phyloP scores from a whole-genome alignment of 768 basidiomycete genomes.

The Russula vinacea region DNA sequence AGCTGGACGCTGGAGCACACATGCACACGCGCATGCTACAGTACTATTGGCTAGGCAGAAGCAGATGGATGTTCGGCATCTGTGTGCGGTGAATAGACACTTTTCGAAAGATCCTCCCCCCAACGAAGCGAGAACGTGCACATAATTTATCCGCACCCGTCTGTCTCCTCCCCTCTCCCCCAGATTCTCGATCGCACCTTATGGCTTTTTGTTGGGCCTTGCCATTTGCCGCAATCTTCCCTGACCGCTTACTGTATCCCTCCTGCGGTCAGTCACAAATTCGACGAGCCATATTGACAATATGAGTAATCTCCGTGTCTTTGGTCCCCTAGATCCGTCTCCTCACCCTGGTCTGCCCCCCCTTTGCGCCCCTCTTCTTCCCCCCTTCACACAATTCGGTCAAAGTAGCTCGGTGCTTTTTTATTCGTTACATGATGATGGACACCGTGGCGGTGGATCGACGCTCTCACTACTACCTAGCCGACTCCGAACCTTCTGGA shows the following conservation, averaged over 20 bases:
- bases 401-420: background rate
- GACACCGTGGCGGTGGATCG: background rate
- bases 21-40: too few species aligned
- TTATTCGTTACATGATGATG: background rate
- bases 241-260: background rate
- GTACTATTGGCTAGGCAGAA: background rate
- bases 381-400: background rate
- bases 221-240: conserved; percentile 6
- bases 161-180: background rate
- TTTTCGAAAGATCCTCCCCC: background rate
- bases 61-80: conserved; percentile 16
- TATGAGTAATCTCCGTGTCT: conserved; percentile 14
- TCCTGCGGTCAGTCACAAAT: background rate
- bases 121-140: background rate
- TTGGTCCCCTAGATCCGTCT: conserved; percentile 10
- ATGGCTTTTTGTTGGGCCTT: background rate
- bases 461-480: background rate
- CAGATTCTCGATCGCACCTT: conserved; percentile 11
- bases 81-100: background rate
- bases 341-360: background rate
- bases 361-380: background rate
- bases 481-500: conserved; percentile 8
- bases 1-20: background rate
- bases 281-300: background rate
- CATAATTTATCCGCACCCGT: background rate